These are phyloP conservation scores for Cytospora piceicola DNA, from an alignment of 2,329 filamentous ascomycete genomes.

Conservation along the genomic window DNA sequence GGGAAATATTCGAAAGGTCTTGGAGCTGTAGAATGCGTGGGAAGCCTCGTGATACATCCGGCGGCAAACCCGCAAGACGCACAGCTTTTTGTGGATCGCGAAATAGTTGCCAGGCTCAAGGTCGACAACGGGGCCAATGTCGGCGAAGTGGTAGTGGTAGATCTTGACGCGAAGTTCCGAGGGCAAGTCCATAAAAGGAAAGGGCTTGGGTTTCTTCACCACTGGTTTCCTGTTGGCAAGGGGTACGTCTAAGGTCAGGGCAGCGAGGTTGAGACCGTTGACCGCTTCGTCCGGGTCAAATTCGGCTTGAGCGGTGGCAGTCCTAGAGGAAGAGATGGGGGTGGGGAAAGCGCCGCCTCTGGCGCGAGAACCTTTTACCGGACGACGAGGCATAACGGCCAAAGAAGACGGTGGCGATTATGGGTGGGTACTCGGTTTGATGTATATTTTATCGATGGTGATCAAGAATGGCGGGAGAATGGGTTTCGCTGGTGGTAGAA, in stretches of 20 bases:
- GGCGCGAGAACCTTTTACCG: conserved; percentile 41
- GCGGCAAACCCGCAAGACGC: conserved; percentile 63
- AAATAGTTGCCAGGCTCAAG: conserved; percentile 69
- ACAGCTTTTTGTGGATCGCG: conserved; percentile 61
- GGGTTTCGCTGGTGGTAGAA: conserved; percentile 1
- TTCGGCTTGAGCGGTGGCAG: conserved; percentile 46
- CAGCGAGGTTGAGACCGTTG: conserved; percentile 46
- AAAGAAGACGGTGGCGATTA: not conserved
- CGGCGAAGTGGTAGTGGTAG: conserved; percentile 65
- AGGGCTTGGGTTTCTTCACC: conserved; percentile 49
- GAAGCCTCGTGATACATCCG: conserved; percentile 66
- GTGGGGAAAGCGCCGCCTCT: conserved; percentile 36
- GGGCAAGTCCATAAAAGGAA: conserved; percentile 69
- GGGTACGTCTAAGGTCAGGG: conserved; percentile 47
- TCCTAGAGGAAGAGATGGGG: conserved; percentile 39
- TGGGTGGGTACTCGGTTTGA: no score
- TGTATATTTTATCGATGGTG: not conserved
- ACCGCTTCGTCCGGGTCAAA: conserved; percentile 46
- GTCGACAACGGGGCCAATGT: conserved; percentile 61
- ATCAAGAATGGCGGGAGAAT: not conserved
- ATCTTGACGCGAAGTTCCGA: conserved; percentile 71
- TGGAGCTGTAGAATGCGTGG: conserved; percentile 66
- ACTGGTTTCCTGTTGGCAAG: conserved; percentile 31
- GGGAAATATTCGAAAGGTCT: conserved; percentile 69
- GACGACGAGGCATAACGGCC: conserved; percentile 35